A percentile compares a stretch with the other conserved stretches of the same genome.
phyloP scores from a whole-genome alignment of 495 filamentous ascomycete genomes.

The Entonaema liquescens region DNA sequence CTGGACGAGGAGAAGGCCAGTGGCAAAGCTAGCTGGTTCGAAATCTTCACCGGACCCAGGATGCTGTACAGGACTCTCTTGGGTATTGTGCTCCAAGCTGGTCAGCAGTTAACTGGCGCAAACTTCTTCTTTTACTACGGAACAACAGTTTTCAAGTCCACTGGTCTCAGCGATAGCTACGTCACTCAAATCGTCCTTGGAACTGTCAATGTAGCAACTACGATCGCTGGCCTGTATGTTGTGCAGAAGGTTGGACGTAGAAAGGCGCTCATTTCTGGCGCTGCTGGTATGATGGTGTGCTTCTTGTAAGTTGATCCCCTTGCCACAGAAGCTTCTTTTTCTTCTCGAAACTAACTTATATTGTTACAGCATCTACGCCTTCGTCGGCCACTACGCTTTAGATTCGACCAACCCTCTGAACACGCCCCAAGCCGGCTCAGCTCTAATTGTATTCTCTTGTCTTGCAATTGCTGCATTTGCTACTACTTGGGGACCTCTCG shows the following conservation, averaged over 20 bases:
- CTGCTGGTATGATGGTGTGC: slow-evolving; percentile 70
- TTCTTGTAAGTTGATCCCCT: slow-evolving; percentile 61
- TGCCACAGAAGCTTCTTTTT: slow-evolving; percentile 54
- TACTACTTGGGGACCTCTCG: slow-evolving; percentile 85
- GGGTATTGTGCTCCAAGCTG: slow-evolving; percentile 74
- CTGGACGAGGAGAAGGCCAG: slow-evolving; percentile 68
- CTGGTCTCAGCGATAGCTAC: slow-evolving; percentile 70
- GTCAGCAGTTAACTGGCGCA: slow-evolving; percentile 70
- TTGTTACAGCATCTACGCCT: slow-evolving; percentile 66
- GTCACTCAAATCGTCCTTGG: slow-evolving; percentile 75
- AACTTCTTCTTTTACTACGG: slow-evolving; percentile 68
- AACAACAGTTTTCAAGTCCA: slow-evolving; percentile 67
- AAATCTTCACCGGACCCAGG: slow-evolving; percentile 74
- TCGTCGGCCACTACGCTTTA: slow-evolving; percentile 66
- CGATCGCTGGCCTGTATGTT: slow-evolving; percentile 71
- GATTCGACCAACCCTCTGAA: slow-evolving; percentile 58
- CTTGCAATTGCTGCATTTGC: slow-evolving; percentile 70
- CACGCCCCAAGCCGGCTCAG: slow-evolving; percentile 67
- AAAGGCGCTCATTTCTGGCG: slow-evolving; percentile 71
- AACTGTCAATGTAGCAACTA: slow-evolving; percentile 73
- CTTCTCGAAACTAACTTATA: slow-evolving; percentile 52
- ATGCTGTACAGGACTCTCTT: slow-evolving; percentile 78
- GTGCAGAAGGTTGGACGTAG: slow-evolving; percentile 76
- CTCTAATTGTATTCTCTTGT: slow-evolving; percentile 84
- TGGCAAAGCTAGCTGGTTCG: slow-evolving; percentile 66